A percentile compares a stretch with the other conserved stretches of the same genome.
phyloP scores from a whole-genome alignment of 331 rosid genomes.

The Erythrophleum ivorense region DNA sequence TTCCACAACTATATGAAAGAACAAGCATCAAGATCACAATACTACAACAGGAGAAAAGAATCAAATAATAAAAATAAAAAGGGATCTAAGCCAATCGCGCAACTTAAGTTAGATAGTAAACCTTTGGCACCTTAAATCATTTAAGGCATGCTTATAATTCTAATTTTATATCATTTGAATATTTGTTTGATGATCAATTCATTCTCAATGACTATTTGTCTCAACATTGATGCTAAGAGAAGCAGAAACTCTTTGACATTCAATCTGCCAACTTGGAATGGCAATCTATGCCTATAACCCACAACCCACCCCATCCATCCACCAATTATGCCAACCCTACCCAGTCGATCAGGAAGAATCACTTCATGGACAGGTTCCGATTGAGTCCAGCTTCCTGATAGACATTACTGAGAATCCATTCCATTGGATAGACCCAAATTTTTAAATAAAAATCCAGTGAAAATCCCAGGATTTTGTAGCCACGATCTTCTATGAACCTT shows the following conservation, averaged over 20 bases:
- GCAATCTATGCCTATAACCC: not conserved
- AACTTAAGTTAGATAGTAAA: not conserved
- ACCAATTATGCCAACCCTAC: not conserved
- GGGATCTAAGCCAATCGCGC: not conserved
- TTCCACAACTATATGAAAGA: constrained; percentile 64
- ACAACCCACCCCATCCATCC: not conserved
- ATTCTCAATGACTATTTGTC: constrained; percentile 21
- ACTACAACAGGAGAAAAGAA: not conserved
- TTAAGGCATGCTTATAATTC: not conserved
- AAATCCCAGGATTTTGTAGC: not conserved
- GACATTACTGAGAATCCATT: not conserved
- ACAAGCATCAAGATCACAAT: constrained; percentile 22
- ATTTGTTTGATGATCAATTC: constrained; percentile 11
- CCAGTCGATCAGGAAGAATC: not conserved
- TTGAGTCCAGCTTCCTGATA: not conserved
- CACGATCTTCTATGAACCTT: not conserved
- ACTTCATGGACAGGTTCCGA: not conserved
- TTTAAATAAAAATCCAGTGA: not conserved
- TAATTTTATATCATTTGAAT: not conserved
- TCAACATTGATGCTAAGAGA: constrained; percentile 1
- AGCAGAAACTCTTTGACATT: not conserved
- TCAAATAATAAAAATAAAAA: not conserved
- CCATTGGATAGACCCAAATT: not conserved
- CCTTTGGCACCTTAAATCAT: not conserved
- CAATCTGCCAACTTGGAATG: not conserved